phyloP scores from a whole-genome alignment of 148 eudicot genomes.

The Amaranthus hypochondriacus region DNA sequence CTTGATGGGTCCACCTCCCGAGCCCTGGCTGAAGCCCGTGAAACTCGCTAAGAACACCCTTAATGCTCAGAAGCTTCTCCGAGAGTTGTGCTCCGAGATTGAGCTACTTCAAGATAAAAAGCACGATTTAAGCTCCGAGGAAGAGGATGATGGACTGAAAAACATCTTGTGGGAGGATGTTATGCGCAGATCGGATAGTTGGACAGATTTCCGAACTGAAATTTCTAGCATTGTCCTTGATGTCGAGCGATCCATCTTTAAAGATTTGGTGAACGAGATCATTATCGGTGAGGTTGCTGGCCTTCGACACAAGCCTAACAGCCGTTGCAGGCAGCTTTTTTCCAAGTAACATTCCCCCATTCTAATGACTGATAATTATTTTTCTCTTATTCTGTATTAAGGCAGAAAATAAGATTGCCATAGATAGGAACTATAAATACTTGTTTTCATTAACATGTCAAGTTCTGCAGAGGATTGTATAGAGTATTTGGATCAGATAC shows the following conservation, averaged over 20 bases:
- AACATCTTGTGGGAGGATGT: slow-evolving; percentile 64
- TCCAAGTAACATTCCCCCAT: slow-evolving; percentile 30
- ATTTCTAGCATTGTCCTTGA: slow-evolving; percentile 61
- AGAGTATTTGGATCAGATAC: slow-evolving; percentile 14
- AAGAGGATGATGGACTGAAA: slow-evolving; percentile 62
- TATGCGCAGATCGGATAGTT: slow-evolving; percentile 50
- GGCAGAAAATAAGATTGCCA: slow-evolving; percentile 26
- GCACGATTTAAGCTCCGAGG: slow-evolving; percentile 37
- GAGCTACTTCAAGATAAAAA: slow-evolving; percentile 44
- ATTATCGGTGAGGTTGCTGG: slow-evolving; percentile 52
- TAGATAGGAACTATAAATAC: slow-evolving; percentile 5
- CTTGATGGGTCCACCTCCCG: slow-evolving; percentile 27
- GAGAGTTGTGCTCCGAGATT: slow-evolving; percentile 74
- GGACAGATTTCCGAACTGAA: slow-evolving; percentile 57
- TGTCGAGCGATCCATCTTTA: slow-evolving; percentile 77
- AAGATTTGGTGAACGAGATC: slow-evolving; percentile 71
- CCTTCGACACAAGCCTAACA: slow-evolving; percentile 31
- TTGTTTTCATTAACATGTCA: slow-evolving; percentile 15
- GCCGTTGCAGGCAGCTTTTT: slow-evolving; percentile 60
- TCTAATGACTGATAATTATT: neutral
- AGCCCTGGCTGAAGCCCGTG: slow-evolving; percentile 47
- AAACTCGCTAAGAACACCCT: slow-evolving; percentile 52
- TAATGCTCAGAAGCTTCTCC: slow-evolving; percentile 73
- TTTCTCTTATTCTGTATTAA: neutral
- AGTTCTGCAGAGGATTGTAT: slow-evolving; percentile 22